Evolutionary conservation across 208 protist species (phyloP), one percentile per base, ranked within the genome.

Genomic region (Leptomonas pyrrhocoris): DNA sequence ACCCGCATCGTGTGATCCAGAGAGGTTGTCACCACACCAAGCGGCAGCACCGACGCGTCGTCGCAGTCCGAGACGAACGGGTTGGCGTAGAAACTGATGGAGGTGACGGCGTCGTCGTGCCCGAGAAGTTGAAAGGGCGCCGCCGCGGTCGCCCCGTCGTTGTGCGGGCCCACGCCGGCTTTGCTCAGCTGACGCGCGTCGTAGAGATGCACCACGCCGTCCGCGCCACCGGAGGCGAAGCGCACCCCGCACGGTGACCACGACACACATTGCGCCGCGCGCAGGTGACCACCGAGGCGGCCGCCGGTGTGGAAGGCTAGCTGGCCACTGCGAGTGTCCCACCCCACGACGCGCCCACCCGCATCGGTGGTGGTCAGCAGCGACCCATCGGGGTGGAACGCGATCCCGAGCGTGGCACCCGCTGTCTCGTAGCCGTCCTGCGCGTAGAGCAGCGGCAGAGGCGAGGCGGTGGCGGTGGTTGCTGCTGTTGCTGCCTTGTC

Each of bases 91-190:
- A 92, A 94, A 31, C 73, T 69, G 28, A 96, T 31, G 11, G 92
- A 96, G 5, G 89, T 94, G 31, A 96, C 49, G n/a, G 86, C 86
- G 58, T 96, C 92, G 18, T 90, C 81, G 68, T 96, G 92, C 6
- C 89, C 89, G 5, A 88, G 64, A 38, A 96, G 70, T 51, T 62
- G 58, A 36, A 80, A 85, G 8, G 85, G 90, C 2, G 84, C 73
- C 13, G 65, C 55, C 4, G 51, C 42, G 36, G 40, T 40, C 23
- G 23, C 34, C 36, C 28, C 54, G 56, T 74, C 70, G 36, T 75
- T 51, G 54, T 75, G 59, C 19, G 60, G 45, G 15, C 50, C 73
- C 2, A 55, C 18, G 1, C 64, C 68, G 3, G 54, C 31, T 16
- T 45, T 59, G 45, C 40, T 74, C 49, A 96, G 74, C 77, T 76